Percentiles rank a stretch among this genome's conserved stretches.
phyloP scores from a whole-genome alignment of 768 basidiomycete genomes.

The Rhizopogon vinicolor region DNA sequence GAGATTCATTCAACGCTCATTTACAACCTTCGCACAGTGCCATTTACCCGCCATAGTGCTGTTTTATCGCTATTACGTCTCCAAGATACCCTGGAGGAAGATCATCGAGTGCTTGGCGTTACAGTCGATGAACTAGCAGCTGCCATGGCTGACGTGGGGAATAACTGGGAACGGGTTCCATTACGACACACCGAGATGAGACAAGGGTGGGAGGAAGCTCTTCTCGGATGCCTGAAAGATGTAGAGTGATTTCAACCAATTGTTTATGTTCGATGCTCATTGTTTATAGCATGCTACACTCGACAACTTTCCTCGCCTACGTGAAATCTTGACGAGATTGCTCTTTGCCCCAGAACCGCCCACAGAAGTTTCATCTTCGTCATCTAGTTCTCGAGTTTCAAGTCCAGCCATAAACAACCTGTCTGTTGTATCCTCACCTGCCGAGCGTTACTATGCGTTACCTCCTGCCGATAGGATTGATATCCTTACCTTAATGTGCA shows the following conservation, averaged over 20 bases:
- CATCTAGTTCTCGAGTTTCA: conserved; percentile 44
- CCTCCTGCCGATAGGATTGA: conserved; percentile 77
- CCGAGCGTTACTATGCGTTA: conserved; percentile 69
- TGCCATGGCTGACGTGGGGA: conserved; percentile 77
- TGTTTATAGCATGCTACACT: conserved; percentile 65
- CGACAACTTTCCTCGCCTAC: conserved; percentile 67
- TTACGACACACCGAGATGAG: conserved; percentile 69
- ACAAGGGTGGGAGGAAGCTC: conserved; percentile 88
- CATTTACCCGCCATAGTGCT: conserved; percentile 72
- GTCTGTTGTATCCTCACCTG: conserved; percentile 44
- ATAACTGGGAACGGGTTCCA: conserved; percentile 81
- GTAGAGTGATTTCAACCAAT: conserved; percentile 44
- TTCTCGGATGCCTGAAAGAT: conserved; percentile 85
- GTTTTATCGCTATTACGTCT: conserved; percentile 54
- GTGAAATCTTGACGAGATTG: conserved; percentile 64
- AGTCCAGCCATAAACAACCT: conserved; percentile 40
- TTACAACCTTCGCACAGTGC: conserved; percentile 82
- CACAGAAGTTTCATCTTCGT: conserved; percentile 36
- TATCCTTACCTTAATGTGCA: conserved; percentile 85
- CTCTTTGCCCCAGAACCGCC: conserved; percentile 61
- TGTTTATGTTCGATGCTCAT: not conserved
- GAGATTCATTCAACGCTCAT: conserved; percentile 90
- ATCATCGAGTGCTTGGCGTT: conserved; percentile 48
- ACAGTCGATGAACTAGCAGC: conserved; percentile 57
- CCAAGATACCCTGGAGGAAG: conserved; percentile 37